Percentiles rank a stretch among this genome's conserved stretches.
Conservation (phyloP, 441 rosid genomes). For the Gossypium trilobum region DNA sequence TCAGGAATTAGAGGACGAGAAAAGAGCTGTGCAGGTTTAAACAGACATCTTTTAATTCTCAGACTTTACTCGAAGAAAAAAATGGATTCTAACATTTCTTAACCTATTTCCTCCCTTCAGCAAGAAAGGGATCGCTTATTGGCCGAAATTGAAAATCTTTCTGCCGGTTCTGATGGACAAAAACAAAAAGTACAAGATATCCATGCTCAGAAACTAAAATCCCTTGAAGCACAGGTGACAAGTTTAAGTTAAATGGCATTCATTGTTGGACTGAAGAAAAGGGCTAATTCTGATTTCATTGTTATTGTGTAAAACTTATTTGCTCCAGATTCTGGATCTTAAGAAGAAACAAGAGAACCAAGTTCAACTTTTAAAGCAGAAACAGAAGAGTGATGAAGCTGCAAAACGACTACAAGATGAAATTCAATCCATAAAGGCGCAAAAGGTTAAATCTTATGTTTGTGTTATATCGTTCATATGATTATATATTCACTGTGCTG, state of each 20-base stretch:
- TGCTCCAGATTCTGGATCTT: slow-evolving; percentile 64
- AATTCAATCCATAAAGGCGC: slow-evolving; percentile 89
- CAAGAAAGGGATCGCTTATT: slow-evolving; percentile 80
- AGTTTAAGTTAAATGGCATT: slow-evolving; percentile 3
- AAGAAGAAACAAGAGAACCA: slow-evolving; percentile 94
- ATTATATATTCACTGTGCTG: background rate
- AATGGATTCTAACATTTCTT: background rate
- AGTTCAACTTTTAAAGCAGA: slow-evolving; percentile 85
- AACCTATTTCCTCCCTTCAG: slow-evolving; percentile 34
- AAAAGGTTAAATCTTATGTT: slow-evolving; percentile 46
- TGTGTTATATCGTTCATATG: background rate
- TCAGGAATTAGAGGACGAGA: slow-evolving; percentile 83
- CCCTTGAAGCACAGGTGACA: slow-evolving; percentile 74
- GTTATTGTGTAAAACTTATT: slow-evolving; percentile 10
- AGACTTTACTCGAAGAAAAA: slow-evolving; percentile 1
- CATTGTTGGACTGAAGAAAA: background rate
- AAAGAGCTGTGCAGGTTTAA: slow-evolving; percentile 74
- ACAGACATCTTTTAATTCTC: slow-evolving; percentile 15
- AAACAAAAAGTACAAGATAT: slow-evolving; percentile 74
- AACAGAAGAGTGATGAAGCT: slow-evolving; percentile 94
- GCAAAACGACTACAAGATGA: slow-evolving; percentile 87
- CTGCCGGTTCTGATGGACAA: slow-evolving; percentile 75
- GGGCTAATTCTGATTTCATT: background rate
- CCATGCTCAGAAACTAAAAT: slow-evolving; percentile 76
- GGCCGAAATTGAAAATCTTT: slow-evolving; percentile 81